Evolutionary conservation across 1,139 yeast genomes (phyloP), one percentile per base, ranked within the genome.

Genomic region (Arxiozyma bovina): DNA sequence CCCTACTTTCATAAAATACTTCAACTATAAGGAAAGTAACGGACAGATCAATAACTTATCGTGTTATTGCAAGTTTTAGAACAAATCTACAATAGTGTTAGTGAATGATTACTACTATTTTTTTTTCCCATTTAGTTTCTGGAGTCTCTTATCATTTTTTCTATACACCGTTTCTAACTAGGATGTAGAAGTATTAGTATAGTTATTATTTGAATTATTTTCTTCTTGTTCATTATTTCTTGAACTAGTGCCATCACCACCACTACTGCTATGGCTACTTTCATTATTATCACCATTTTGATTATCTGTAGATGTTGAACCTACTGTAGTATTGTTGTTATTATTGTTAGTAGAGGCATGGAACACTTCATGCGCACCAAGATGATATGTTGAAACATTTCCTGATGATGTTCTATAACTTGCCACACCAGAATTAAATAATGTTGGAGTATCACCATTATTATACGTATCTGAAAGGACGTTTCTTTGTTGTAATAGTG

Each of bases 351-450:
- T 23, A 4, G 43, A 42, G 6, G 48, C 27, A 48, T 44, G 51
- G 22, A 50, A 42, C 12, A 45, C 42, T 42, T 50, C 51, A 44
- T 50, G 48, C 6, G 55, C 53, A 44, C 51, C 54, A 27, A 49
- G 46, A 40, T 45, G 49, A 34, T 45, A 49, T 3, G 52, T 63
- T 8, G 63, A 54, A 12, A 63, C 66, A 22, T 54, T 50, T 15
- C 67, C 67, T 50, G 55, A 55, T 43, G 54, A 56, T 25, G 55
- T 55, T 58, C 67, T 61, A 50, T 54, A 58, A 57, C 67, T 63
- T 11, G 64, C 67, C 12, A 62, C 67, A 30, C 67, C 67, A 12
- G 60, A 51, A 53, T 56, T 59, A 45, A 63, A 63, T 52, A 63
- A 48, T 15, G 30, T 51, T 30, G 51, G 51, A 27, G 42, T 42